phyloP scores from a whole-genome alignment of 2,329 filamentous ascomycete genomes.

The Orbilia blumenaviensis region DNA sequence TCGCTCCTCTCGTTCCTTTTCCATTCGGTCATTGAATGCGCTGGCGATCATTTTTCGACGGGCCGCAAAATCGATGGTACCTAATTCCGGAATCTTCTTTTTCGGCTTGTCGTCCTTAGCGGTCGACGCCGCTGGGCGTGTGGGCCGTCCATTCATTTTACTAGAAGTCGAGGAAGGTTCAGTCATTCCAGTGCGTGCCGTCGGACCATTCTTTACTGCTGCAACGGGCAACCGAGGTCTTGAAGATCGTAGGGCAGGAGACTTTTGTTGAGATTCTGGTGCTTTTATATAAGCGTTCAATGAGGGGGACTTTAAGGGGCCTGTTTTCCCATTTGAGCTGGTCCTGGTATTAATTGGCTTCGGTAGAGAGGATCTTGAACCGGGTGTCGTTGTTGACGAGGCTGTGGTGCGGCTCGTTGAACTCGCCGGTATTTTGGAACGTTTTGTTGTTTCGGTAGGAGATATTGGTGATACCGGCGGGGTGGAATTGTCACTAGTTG shows the following conservation, averaged over 20 bases:
- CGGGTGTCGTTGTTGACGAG: constrained; percentile 34
- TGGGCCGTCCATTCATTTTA: constrained; percentile 34
- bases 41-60: constrained; percentile 82
- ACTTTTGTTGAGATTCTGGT: constrained; percentile 36
- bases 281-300: constrained; percentile 51
- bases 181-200: constrained; percentile 56
- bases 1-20: constrained; percentile 71
- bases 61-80: constrained; percentile 84
- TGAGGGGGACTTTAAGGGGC: constrained; percentile 32
- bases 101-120: constrained; percentile 60
- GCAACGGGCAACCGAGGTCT: constrained; percentile 49
- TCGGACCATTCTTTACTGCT: constrained; percentile 56
- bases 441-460: constrained; percentile 28
- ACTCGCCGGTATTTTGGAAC: constrained; percentile 12
- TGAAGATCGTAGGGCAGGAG: constrained; percentile 43
- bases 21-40: constrained; percentile 84
- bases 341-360: constrained; percentile 45
- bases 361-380: constrained; percentile 37
- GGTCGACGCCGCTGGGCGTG: constrained; percentile 19
- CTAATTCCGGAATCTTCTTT: constrained; percentile 69
- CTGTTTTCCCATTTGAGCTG: constrained; percentile 45
- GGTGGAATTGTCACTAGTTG: constrained; percentile 31
- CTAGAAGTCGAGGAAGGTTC: constrained; percentile 36
- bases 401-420: constrained; percentile 12
- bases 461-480: constrained; percentile 49